These are phyloP conservation scores for Westerdykella aurantiaca DNA, from an alignment of 2,329 filamentous ascomycete species.

Conservation along the genomic window DNA sequence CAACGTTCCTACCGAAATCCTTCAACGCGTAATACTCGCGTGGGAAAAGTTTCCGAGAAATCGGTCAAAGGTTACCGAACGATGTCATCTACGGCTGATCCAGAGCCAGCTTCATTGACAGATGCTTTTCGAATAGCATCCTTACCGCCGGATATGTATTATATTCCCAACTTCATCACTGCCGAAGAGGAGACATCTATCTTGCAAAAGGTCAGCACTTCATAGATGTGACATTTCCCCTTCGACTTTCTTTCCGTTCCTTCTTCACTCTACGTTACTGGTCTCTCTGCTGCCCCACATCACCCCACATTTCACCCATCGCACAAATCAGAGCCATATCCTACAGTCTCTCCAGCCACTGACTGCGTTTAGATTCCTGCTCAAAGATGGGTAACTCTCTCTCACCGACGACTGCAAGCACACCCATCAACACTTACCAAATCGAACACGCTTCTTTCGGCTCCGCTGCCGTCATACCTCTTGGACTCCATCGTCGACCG, in stretches of 20 bases:
- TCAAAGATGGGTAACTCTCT: conserved; percentile 73
- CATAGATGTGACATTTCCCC: background rate
- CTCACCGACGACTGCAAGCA: conserved; percentile 84
- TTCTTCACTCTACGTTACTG: background rate
- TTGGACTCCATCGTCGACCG: conserved; percentile 61
- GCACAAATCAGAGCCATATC: conserved; percentile 53
- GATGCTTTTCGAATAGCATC: conserved; percentile 39
- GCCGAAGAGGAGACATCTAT: conserved; percentile 66
- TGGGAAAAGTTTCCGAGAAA: too few relatives aligned
- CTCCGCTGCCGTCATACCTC: conserved; percentile 71
- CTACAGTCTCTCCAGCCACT: background rate
- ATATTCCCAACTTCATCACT: conserved; percentile 80
- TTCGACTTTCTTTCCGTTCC: background rate
- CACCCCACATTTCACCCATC: conserved; percentile 28
- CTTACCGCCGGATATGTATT: conserved; percentile 66
- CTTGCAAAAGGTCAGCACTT: conserved; percentile 58
- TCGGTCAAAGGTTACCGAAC: too few relatives aligned
- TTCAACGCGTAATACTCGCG: too few relatives aligned
- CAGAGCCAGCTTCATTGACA: background rate
- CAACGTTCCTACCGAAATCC: too few relatives aligned
- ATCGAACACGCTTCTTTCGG: conserved; percentile 64
- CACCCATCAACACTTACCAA: conserved; percentile 77
- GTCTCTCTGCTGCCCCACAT: background rate
- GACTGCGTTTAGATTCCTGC: conserved; percentile 38
- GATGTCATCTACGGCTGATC: background rate